These are phyloP conservation scores for Ascochyta pisi DNA, from an alignment of 2,329 filamentous ascomycete species.

Conservation along the genomic window DNA sequence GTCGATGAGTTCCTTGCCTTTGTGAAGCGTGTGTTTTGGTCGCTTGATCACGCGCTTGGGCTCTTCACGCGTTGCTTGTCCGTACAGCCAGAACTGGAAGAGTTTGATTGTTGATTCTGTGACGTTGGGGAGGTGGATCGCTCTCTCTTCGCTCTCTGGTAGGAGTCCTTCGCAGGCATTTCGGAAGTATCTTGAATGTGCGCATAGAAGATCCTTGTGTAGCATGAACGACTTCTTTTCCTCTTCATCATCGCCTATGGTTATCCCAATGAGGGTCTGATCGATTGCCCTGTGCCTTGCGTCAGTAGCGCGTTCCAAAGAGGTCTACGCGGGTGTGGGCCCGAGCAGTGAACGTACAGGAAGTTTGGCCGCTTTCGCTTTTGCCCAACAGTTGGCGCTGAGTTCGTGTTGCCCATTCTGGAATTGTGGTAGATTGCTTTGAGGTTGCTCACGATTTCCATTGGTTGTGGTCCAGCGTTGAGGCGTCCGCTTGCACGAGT, in stretches of 20 bases:
- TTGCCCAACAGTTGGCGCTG: conserved; percentile 11
- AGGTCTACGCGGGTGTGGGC: background rate
- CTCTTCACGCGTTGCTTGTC: conserved; percentile 18
- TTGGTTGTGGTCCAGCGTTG: conserved; percentile 9
- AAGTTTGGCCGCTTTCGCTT: conserved; percentile 21
- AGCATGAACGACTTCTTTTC: conserved; percentile 20
- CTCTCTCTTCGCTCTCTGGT: conserved; percentile 15
- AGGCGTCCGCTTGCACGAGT: conserved; percentile 13
- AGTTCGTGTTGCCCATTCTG: conserved; percentile 16
- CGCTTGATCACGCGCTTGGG: conserved; percentile 17
- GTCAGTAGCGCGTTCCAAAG: conserved; percentile 10
- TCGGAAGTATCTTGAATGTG: conserved; percentile 25
- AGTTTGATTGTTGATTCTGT: conserved; percentile 20
- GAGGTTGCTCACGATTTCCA: conserved; percentile 20
- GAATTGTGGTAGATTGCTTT: conserved; percentile 13
- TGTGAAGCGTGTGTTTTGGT: conserved; percentile 4
- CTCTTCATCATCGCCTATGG: conserved; percentile 17
- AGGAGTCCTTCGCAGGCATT: conserved; percentile 21
- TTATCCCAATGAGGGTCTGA: conserved; percentile 18
- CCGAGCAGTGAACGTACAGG: conserved; percentile 6
- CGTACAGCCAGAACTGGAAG: conserved; percentile 28
- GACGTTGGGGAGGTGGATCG: conserved; percentile 20
- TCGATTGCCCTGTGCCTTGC: conserved; percentile 20
- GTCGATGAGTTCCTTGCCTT: conserved; percentile 8
- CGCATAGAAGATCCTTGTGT: conserved; percentile 23